phyloP scores from a whole-genome alignment of 2,329 filamentous ascomycete genomes.

The Akanthomyces lecanii region DNA sequence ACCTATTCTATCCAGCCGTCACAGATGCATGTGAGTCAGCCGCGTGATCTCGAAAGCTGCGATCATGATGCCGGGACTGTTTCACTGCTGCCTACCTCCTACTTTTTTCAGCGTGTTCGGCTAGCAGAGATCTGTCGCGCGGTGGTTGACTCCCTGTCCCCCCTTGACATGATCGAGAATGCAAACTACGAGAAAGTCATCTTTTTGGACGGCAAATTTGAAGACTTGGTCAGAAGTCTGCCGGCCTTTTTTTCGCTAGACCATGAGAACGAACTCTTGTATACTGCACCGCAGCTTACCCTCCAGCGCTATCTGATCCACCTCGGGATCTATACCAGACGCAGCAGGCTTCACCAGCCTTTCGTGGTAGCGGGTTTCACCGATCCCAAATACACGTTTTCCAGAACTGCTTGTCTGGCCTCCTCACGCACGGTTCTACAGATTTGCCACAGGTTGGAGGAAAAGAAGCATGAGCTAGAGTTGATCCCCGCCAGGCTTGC shows the following conservation, averaged over 20 bases:
- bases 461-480: neutral
- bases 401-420: slow-evolving; percentile 14
- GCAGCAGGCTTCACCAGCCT: slow-evolving; percentile 19
- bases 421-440: slow-evolving; percentile 17
- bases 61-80: neutral
- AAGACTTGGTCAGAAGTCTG: slow-evolving; percentile 5
- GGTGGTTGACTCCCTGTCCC: slow-evolving; percentile 16
- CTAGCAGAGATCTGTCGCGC: slow-evolving; percentile 18
- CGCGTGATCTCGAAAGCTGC: neutral
- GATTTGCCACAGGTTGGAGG: slow-evolving; percentile 17
- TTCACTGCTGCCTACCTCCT: neutral
- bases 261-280: neutral
- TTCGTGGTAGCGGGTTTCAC: slow-evolving; percentile 15
- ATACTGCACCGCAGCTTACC: slow-evolving; percentile 10
- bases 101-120: slow-evolving; percentile 14
- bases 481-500: slow-evolving; percentile 14
- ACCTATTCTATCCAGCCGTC: slow-evolving; percentile 4
- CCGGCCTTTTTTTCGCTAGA: slow-evolving; percentile 17
- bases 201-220: slow-evolving; percentile 17
- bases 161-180: slow-evolving; percentile 2
- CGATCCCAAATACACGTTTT: slow-evolving; percentile 14
- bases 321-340: slow-evolving; percentile 17
- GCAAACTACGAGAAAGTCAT: slow-evolving; percentile 14
- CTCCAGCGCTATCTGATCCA: slow-evolving; percentile 17
- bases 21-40: slow-evolving; percentile 4